These are phyloP conservation scores for Cordia subcordata DNA, from an alignment of 257 asterid genomes.

Conservation along the genomic window DNA sequence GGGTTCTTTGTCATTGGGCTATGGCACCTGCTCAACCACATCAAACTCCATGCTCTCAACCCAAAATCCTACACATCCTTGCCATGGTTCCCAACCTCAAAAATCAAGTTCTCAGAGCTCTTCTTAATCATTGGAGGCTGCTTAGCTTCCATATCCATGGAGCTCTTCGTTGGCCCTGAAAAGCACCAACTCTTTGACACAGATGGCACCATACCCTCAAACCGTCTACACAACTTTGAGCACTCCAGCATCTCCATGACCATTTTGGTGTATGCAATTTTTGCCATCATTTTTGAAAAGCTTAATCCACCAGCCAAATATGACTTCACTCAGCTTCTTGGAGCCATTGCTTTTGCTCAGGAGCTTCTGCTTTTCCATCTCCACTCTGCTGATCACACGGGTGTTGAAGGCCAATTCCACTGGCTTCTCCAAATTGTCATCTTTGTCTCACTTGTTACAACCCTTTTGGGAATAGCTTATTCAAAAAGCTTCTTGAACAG, in stretches of 20 bases:
- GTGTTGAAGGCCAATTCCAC: slow-evolving; percentile 83
- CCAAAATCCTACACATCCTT: slow-evolving; percentile 50
- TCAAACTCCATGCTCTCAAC: slow-evolving; percentile 47
- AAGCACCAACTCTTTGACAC: slow-evolving; percentile 46
- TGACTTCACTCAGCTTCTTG: slow-evolving; percentile 50
- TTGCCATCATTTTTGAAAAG: slow-evolving; percentile 46
- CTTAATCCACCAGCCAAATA: slow-evolving; percentile 29
- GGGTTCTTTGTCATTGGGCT: slow-evolving; percentile 61
- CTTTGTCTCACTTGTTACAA: slow-evolving; percentile 33
- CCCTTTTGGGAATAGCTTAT: slow-evolving; percentile 37
- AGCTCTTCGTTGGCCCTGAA: slow-evolving; percentile 38
- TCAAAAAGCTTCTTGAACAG: slow-evolving; percentile 55
- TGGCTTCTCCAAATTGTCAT: slow-evolving; percentile 61
- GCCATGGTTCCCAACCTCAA: slow-evolving; percentile 71
- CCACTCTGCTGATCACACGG: slow-evolving; percentile 80
- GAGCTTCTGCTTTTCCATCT: slow-evolving; percentile 69
- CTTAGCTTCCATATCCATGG: slow-evolving; percentile 38
- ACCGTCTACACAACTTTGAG: slow-evolving; percentile 60
- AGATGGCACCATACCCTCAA: slow-evolving; percentile 48
- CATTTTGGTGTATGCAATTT: slow-evolving; percentile 52
- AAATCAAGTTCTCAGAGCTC: slow-evolving; percentile 47
- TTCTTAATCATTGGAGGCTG: slow-evolving; percentile 39
- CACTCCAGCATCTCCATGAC: slow-evolving; percentile 71
- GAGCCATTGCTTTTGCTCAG: slow-evolving; percentile 62
- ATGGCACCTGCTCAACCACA: slow-evolving; percentile 71